A percentile compares a stretch with the other conserved stretches of the same genome.
These are phyloP conservation scores for Lepiota brunneoincarnata DNA, from an alignment of 768 basidiomycete species.

Conservation along the genomic window DNA sequence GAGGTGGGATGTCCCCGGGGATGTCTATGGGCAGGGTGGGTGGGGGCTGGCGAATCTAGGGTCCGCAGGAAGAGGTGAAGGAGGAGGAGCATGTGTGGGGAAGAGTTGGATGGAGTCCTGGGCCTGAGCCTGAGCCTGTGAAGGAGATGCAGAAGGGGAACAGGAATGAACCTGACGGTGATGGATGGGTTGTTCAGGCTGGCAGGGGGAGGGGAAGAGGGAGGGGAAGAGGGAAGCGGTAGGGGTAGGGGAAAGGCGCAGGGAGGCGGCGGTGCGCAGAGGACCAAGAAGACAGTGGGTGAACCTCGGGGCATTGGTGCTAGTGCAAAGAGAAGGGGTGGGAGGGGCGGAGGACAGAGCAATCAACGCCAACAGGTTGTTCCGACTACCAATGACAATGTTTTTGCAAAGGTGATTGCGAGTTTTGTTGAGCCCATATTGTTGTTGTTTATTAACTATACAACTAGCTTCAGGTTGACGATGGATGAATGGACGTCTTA, in stretches of 20 bases:
- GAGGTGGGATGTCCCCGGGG: neutral
- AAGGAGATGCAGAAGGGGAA: neutral
- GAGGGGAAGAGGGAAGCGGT: neutral
- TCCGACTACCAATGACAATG: neutral
- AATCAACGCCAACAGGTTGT: neutral
- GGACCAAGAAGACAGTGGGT: neutral
- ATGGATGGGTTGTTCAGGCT: conserved; percentile 4
- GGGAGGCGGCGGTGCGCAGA: neutral
- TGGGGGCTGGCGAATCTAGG: neutral
- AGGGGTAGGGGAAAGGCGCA: neutral
- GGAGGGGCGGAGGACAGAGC: neutral
- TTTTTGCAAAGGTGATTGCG: conserved; percentile 4
- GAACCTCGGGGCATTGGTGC: neutral
- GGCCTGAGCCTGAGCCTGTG: neutral
- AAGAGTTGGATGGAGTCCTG: neutral
- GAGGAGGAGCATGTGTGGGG: too few relatives aligned
- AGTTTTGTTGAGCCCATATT: neutral
- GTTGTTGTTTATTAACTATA: neutral
- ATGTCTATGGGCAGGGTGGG: neutral
- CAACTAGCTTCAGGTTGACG: conserved; percentile 7
- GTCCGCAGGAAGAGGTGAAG: too few relatives aligned
- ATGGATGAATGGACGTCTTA: neutral
- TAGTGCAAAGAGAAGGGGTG: neutral
- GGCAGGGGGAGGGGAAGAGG: neutral
- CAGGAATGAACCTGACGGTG: neutral